Percentiles rank a stretch among this genome's conserved stretches.
These are phyloP conservation scores for Rhazya stricta DNA, from an alignment of 257 asterid species.

Conservation along the genomic window DNA sequence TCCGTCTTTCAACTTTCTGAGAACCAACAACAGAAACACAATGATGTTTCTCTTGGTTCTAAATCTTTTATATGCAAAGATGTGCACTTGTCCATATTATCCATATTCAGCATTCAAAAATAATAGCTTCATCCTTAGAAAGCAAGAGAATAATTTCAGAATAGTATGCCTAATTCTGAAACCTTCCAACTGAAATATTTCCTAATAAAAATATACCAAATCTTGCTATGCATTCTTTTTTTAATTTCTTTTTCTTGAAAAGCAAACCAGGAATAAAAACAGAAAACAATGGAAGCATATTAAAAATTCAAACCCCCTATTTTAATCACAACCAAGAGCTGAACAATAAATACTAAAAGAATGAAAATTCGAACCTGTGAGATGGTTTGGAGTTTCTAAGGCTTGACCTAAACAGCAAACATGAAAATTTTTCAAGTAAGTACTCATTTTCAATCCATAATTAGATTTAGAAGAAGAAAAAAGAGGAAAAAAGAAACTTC, in stretches of 20 bases:
- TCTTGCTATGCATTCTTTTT: neutral
- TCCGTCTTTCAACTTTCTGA: neutral
- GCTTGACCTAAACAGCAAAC: conserved; percentile 22
- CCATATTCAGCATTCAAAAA: neutral
- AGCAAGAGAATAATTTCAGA: neutral
- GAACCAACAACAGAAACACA: neutral
- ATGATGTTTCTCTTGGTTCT: neutral
- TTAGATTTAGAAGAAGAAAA: neutral
- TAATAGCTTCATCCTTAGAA: neutral
- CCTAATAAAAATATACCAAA: neutral
- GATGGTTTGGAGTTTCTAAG: conserved; percentile 23
- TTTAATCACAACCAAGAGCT: neutral
- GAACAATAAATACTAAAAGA: neutral
- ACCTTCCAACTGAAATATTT: neutral
- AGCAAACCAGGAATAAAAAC: neutral
- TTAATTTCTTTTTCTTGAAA: conserved; percentile 1
- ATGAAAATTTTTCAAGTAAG: neutral
- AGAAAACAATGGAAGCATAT: neutral
- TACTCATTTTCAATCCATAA: neutral
- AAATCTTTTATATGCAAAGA: neutral
- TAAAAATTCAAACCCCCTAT: neutral
- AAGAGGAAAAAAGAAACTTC: neutral
- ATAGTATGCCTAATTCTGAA: neutral
- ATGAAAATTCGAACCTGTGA: conserved; percentile 21
- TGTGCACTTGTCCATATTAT: neutral